A percentile compares a stretch with the other conserved stretches of the same genome.
phyloP scores from a whole-genome alignment of 2,329 filamentous ascomycete genomes.

The Sclerotiophoma versabilis region DNA sequence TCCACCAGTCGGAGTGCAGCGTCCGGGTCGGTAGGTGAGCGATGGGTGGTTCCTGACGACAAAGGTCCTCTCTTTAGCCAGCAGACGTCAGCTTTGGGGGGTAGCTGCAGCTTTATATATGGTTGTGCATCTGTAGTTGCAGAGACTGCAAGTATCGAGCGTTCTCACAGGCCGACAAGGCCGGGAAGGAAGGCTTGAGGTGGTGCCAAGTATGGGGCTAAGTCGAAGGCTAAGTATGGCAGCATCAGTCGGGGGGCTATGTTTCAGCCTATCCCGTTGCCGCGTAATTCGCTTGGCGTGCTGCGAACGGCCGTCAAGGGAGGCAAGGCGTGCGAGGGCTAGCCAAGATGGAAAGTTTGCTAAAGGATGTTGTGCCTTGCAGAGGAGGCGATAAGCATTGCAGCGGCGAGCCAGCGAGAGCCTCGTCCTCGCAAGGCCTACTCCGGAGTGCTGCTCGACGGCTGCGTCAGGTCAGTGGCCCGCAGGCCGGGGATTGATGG shows the following conservation, averaged over 20 bases:
- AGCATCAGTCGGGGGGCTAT: conserved; percentile 1
- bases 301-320: conserved; percentile 13
- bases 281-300: conserved; percentile 11
- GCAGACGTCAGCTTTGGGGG: conserved; percentile 2
- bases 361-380: conserved; percentile 2
- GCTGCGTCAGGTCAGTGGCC: conserved; percentile 6
- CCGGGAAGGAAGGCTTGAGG: background rate
- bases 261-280: conserved; percentile 19
- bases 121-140: conserved; percentile 2
- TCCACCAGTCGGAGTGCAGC: conserved; percentile 5
- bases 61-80: conserved; percentile 1
- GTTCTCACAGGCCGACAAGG: conserved; percentile 3
- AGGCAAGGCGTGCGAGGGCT: conserved; percentile 5
- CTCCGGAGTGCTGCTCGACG: no score
- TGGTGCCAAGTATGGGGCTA: no score
- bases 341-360: background rate
- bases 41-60: conserved; percentile 4
- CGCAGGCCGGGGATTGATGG: conserved; percentile 4
- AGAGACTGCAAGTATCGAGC: background rate
- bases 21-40: background rate
- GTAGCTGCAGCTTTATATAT: conserved; percentile 2
- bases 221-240: conserved; percentile 4
- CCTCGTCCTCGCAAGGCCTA: no score
- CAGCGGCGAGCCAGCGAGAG: background rate
- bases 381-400: conserved; percentile 4